Percentiles rank a stretch among this genome's conserved stretches.
phyloP scores from a whole-genome alignment of 352 stramenopile species.

The Globisporangium lucens region DNA sequence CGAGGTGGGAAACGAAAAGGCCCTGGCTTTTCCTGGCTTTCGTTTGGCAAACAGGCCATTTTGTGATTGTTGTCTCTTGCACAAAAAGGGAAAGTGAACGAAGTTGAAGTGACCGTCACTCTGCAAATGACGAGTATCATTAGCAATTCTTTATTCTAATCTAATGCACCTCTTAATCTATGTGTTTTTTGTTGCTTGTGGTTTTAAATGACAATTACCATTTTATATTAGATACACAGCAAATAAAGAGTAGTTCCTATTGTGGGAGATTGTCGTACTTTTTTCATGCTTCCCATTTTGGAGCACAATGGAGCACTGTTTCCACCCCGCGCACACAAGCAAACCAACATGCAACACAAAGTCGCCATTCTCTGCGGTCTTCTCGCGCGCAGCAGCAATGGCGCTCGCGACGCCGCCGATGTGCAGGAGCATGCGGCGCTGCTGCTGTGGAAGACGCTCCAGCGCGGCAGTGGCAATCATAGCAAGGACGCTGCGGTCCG shows the following conservation, averaged over 20 bases:
- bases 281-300: no score
- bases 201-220: no score
- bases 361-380: neutral
- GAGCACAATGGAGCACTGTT: no score
- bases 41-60: no score
- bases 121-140: neutral
- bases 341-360: neutral
- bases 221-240: no score
- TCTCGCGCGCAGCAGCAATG: neutral
- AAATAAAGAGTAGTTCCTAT: no score
- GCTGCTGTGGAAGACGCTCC: neutral
- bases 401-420: neutral
- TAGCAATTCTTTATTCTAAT: neutral
- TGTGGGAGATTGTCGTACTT: no score
- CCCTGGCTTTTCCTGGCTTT: no score
- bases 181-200: no score
- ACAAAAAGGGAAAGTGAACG: neutral
- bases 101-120: slow-evolving; percentile 2
- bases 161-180: no score
- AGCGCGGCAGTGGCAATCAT: neutral
- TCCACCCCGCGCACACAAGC: neutral
- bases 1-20: no score
- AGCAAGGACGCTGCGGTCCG: neutral
- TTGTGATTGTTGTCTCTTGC: neutral
- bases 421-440: slow-evolving; percentile 9